Evolutionary conservation across 495 filamentous ascomycete species (phyloP), one percentile per base, ranked within the genome.

Genomic region (Lasiosphaeria hispida): DNA sequence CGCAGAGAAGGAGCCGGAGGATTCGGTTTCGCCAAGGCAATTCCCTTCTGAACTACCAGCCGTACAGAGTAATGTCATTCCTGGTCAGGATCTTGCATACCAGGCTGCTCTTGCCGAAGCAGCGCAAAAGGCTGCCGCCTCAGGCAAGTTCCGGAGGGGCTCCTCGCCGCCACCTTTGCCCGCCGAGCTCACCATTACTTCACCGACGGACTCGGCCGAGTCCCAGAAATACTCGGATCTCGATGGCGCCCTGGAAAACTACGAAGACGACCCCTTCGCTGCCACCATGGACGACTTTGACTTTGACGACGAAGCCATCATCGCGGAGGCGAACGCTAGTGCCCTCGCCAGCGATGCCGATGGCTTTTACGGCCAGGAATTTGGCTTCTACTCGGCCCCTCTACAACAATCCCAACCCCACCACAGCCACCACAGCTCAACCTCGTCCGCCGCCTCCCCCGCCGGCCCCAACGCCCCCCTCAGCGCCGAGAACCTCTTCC

Each of bases 351-450:
- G 89, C 60, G 94, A 98, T 63, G 85, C 86, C 13, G 93, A 96
- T 48, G 93, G 89, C 7, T 92, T 91, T 74, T 98, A 98, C 67
- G 95, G 94, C 3, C 87, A 92, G 61, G 94, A 98, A 69, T 98
- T 98, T 62, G 92, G 92, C n/a, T 98, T 98, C 72, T 97, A 94
- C 67, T 90, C 92, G 10, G 82, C 84, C n/a, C 78, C 85, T 4
- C 64, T 78, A 10, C 69, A 30, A 30, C 23, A 30, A 30, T 30
- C 69, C 14, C 69, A 58, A 18, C 44, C 63, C 10, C 60, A 73
- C 55, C 43, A 72, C 37, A 63, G 44, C 44, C 42, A 69, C 45
- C 48, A 59, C 6, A 47, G 39, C 41, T 34, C 54, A 10, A 47
- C 54, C 8, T 42, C 63, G 0, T 50, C 48, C 13, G 19, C 37